phyloP scores from a whole-genome alignment of 176 grass and related monocot species.

The Eleusine coracana region DNA sequence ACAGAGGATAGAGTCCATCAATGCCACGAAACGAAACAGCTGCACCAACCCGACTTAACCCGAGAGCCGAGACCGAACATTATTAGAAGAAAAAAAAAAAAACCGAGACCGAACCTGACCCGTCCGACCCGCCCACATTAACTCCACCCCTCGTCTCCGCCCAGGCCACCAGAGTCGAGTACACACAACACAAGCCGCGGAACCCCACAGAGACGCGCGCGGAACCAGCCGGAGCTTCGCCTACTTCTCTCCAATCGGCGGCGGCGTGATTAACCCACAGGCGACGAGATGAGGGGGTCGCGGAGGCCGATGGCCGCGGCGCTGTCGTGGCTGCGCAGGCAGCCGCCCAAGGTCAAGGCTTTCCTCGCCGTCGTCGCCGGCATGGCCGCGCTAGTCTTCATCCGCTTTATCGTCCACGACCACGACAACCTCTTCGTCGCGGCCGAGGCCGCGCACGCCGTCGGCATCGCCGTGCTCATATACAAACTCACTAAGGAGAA shows the following conservation, averaged over 20 bases:
- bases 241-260: slow-evolving; percentile 34
- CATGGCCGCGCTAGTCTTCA: slow-evolving; percentile 88
- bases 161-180: not conserved
- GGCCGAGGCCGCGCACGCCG: slow-evolving; percentile 82
- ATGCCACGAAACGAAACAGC: slow-evolving; percentile 31
- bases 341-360: slow-evolving; percentile 97
- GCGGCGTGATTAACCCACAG: not conserved
- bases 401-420: slow-evolving; percentile 97
- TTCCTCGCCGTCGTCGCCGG: slow-evolving; percentile 93
- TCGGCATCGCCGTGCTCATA: slow-evolving; percentile 82
- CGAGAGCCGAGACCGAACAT: not conserved
- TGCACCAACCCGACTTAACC: slow-evolving; percentile 35
- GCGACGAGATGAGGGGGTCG: slow-evolving; percentile 54
- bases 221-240: not conserved
- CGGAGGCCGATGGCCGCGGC: slow-evolving; percentile 57
- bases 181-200: not conserved
- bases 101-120: not conserved
- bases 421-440: slow-evolving; percentile 98
- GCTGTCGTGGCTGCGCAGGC: slow-evolving; percentile 72
- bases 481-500: slow-evolving; percentile 99
- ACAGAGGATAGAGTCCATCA: not conserved
- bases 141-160: not conserved
- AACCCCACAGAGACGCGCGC: not conserved
- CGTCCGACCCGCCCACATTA: not conserved
- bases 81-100: too few relatives aligned